phyloP scores from a whole-genome alignment of 495 filamentous ascomycete genomes.

The Neurospora sp. region DNA sequence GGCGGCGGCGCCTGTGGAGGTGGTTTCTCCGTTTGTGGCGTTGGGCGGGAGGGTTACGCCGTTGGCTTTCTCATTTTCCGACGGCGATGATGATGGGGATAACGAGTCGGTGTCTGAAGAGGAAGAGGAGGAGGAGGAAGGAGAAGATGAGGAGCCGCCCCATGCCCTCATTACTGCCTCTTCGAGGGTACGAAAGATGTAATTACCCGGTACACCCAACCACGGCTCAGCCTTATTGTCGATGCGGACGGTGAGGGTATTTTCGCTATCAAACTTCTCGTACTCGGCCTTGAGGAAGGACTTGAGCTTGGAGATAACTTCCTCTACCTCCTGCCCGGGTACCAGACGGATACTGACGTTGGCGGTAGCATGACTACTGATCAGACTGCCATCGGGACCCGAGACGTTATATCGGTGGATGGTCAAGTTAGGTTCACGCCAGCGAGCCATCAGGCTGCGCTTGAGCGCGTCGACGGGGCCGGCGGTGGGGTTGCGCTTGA shows the following conservation, averaged over 20 bases:
- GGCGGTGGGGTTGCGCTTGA: conserved; percentile 56
- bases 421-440: conserved; percentile 92
- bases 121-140: neutral
- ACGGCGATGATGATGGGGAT: neutral
- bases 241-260: conserved; percentile 71
- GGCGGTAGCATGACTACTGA: conserved; percentile 76
- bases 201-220: conserved; percentile 85
- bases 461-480: conserved; percentile 59
- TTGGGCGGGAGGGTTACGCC: conserved; percentile 4
- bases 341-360: conserved; percentile 86
- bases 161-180: conserved; percentile 78
- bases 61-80: neutral
- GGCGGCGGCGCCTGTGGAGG: neutral
- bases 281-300: conserved; percentile 65
- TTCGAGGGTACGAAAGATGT: conserved; percentile 83
- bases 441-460: conserved; percentile 75
- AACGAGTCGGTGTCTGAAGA: neutral
- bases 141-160: conserved; percentile 21
- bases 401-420: conserved; percentile 89
- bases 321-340: conserved; percentile 74
- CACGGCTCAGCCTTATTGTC: conserved; percentile 92
- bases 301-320: conserved; percentile 57
- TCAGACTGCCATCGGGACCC: conserved; percentile 75
- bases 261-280: conserved; percentile 59
- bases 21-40: conserved; percentile 7